Percentiles rank a stretch among this genome's conserved stretches.
Evolutionary conservation across 345 rosid species (phyloP).

Genomic region (Brassica incana): DNA sequence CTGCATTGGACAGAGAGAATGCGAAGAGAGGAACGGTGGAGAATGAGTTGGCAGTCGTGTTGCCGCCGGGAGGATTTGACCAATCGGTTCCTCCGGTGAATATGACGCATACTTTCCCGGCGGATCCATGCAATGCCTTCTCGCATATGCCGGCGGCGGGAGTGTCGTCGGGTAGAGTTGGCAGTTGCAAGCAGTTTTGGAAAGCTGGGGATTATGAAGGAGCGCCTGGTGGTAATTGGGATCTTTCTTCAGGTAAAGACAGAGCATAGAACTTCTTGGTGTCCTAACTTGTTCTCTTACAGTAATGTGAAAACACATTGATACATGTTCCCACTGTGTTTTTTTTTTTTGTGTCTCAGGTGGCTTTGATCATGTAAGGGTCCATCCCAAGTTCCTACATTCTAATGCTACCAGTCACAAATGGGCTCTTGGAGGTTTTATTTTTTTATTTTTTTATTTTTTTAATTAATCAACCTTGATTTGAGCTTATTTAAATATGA

Average conservation of each 20-base stretch:
- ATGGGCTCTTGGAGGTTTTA: slow-evolving; percentile 96
- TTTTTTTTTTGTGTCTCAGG: slow-evolving; percentile 42
- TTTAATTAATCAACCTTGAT: not conserved
- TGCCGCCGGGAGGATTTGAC: slow-evolving; percentile 60
- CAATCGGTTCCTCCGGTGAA: slow-evolving; percentile 42
- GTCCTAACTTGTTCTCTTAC: not conserved
- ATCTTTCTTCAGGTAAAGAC: slow-evolving; percentile 50
- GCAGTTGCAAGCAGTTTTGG: slow-evolving; percentile 76
- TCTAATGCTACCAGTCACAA: slow-evolving; percentile 99
- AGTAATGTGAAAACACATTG: not conserved
- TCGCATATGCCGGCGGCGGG: not conserved
- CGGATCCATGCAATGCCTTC: not conserved
- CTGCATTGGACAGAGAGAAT: slow-evolving; percentile 33
- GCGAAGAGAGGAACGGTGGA: slow-evolving; percentile 26
- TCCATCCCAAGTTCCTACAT: slow-evolving; percentile 94
- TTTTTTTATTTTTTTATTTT: not conserved
- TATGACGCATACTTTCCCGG: slow-evolving; percentile 6
- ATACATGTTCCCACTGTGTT: not conserved
- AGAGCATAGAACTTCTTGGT: not conserved
- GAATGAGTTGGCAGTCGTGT: slow-evolving; percentile 36
- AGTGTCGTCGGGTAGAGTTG: slow-evolving; percentile 7
- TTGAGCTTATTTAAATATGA: not conserved
- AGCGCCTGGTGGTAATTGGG: slow-evolving; percentile 49
- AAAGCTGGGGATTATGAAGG: slow-evolving; percentile 90
- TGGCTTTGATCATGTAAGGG: slow-evolving; percentile 86